Percentiles rank a stretch among this genome's conserved stretches.
Evolutionary conservation across 2,329 filamentous ascomycete species (phyloP).

Genomic region (Fusarium armeniacum): DNA sequence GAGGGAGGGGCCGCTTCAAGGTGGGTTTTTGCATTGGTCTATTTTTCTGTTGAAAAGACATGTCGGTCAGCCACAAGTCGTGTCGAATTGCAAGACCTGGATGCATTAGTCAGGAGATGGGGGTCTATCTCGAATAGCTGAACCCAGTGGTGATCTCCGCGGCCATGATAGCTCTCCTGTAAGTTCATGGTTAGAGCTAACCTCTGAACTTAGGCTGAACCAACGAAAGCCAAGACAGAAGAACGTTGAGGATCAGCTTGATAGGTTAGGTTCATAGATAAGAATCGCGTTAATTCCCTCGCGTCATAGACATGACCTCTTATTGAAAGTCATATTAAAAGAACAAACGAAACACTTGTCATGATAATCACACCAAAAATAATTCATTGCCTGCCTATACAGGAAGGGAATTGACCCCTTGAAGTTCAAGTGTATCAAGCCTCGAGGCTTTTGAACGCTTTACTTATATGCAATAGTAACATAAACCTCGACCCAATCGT

Average conservation of each 20-base stretch:
- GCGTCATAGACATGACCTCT: conserved; percentile 38
- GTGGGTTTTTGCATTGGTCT: conserved; percentile 31
- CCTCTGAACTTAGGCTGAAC: conserved; percentile 20
- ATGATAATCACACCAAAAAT: conserved; percentile 11
- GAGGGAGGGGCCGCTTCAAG: conserved; percentile 39
- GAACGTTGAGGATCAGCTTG: conserved; percentile 10
- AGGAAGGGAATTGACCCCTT: conserved; percentile 12
- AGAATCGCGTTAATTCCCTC: conserved; percentile 29
- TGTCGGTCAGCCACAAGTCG: conserved; percentile 38
- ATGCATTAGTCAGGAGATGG: conserved; percentile 37
- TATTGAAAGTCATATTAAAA: not conserved
- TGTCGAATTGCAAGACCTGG: conserved; percentile 12
- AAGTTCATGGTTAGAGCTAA: conserved; percentile 25
- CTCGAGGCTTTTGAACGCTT: conserved; percentile 24
- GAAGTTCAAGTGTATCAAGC: conserved; percentile 29
- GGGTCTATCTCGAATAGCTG: conserved; percentile 31
- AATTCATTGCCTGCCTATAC: conserved; percentile 16
- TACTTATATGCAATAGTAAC: conserved; percentile 39
- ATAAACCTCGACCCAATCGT: conserved; percentile 41
- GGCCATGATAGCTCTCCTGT: conserved; percentile 18
- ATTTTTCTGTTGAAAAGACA: conserved; percentile 41
- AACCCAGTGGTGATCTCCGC: conserved; percentile 27
- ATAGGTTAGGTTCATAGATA: conserved; percentile 28
- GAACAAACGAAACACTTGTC: conserved; percentile 14
- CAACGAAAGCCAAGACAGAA: conserved; percentile 10